phyloP scores from a whole-genome alignment of 2,329 filamentous ascomycete species.

The Fusarium anthophilum region DNA sequence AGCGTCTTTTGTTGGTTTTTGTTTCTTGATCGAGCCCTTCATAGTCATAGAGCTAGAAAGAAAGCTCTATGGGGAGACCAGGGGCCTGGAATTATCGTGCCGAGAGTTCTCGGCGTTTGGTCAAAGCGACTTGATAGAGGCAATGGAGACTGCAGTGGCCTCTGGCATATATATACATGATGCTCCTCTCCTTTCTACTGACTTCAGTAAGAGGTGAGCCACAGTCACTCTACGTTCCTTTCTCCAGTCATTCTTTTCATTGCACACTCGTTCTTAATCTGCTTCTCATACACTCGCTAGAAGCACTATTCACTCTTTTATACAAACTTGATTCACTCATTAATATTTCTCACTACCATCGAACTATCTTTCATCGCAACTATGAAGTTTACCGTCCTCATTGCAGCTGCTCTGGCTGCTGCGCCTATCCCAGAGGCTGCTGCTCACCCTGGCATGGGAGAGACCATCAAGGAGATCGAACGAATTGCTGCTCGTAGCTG shows the following conservation, averaged over 20 bases:
- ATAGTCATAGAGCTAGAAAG: background rate
- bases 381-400: slow-evolving; percentile 42
- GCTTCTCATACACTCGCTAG: slow-evolving; percentile 7
- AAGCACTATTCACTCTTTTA: slow-evolving; percentile 4
- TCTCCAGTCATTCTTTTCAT: slow-evolving; percentile 11
- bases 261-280: background rate
- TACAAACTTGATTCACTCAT: background rate
- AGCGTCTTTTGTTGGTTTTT: background rate
- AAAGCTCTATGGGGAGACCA: slow-evolving; percentile 10
- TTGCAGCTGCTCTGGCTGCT: slow-evolving; percentile 34
- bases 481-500: slow-evolving; percentile 28
- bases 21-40: background rate
- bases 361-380: background rate
- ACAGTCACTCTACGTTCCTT: slow-evolving; percentile 10
- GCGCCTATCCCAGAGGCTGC: slow-evolving; percentile 24
- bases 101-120: slow-evolving; percentile 26
- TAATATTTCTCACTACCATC: background rate
- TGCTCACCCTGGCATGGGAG: slow-evolving; percentile 37
- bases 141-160: background rate
- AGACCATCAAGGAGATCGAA: slow-evolving; percentile 37
- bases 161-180: slow-evolving; percentile 14
- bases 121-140: background rate
- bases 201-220: background rate
- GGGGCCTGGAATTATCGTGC: slow-evolving; percentile 26
- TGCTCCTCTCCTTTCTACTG: background rate